These are phyloP conservation scores for Incumbomyces delicatus DNA, from an alignment of 2,329 filamentous ascomycete genomes.

Conservation along the genomic window DNA sequence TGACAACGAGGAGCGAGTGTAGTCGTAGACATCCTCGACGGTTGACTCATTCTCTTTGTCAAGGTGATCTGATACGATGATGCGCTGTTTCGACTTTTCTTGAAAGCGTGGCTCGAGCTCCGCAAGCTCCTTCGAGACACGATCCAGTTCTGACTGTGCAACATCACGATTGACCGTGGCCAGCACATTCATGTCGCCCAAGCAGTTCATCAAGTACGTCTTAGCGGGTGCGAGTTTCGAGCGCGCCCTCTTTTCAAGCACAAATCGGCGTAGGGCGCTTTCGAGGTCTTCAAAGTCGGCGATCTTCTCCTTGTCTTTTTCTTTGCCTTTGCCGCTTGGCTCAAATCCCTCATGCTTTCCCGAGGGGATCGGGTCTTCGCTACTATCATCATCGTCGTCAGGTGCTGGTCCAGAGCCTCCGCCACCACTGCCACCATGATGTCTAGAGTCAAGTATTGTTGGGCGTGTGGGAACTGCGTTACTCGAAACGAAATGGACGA, in stretches of 20 bases:
- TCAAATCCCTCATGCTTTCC: constrained; percentile 42
- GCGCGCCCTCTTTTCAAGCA: constrained; percentile 86
- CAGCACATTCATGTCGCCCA: constrained; percentile 75
- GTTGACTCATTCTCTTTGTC: constrained; percentile 75
- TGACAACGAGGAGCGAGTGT: constrained; percentile 66
- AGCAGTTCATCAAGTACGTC: constrained; percentile 87
- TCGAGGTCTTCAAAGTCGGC: constrained; percentile 86
- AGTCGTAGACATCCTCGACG: constrained; percentile 73
- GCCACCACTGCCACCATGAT: constrained; percentile 38
- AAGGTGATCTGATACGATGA: constrained; percentile 70
- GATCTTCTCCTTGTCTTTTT: constrained; percentile 79
- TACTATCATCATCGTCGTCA: constrained; percentile 31
- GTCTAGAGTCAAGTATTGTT: constrained; percentile 39
- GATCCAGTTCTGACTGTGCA: constrained; percentile 71
- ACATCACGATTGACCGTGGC: constrained; percentile 82
- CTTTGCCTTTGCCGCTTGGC: constrained; percentile 63
- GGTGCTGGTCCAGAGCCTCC: constrained; percentile 41
- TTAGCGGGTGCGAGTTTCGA: constrained; percentile 93
- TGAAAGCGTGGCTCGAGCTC: constrained; percentile 80
- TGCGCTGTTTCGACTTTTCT: constrained; percentile 67
- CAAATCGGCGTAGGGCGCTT: constrained; percentile 78
- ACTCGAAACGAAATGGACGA: constrained; percentile 97
- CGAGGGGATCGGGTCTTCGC: constrained; percentile 45
- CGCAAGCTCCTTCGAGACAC: constrained; percentile 68
- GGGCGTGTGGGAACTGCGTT: constrained; percentile 76